phyloP scores from a whole-genome alignment of 2,329 filamentous ascomycete species.

The Hypoxylon sp. region DNA sequence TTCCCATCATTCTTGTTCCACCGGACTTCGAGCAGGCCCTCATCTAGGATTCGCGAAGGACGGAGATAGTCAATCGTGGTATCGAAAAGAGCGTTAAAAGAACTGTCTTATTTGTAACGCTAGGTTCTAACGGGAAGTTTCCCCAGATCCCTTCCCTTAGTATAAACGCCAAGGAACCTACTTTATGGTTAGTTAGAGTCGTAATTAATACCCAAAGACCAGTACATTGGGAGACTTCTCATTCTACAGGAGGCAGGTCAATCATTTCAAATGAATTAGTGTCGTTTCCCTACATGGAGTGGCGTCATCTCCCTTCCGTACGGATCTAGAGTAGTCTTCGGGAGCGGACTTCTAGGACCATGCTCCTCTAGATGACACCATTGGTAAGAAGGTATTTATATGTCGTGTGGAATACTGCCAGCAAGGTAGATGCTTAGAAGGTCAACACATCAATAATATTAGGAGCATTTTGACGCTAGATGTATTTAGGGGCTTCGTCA shows the following conservation, averaged over 20 bases:
- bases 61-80: not conserved
- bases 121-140: not conserved
- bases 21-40: not conserved
- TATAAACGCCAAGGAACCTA: conserved; percentile 5
- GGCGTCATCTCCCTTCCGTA: not conserved
- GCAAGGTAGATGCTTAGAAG: not conserved
- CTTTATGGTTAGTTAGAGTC: not conserved
- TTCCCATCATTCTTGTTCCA: not conserved
- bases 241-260: not conserved
- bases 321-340: not conserved
- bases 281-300: not conserved
- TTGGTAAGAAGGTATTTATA: not conserved
- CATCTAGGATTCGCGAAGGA: not conserved
- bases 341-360: not conserved
- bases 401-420: not conserved
- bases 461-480: not conserved
- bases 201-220: not conserved
- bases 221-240: not conserved
- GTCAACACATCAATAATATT: not conserved
- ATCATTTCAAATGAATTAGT: not conserved
- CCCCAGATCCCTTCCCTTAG: not conserved
- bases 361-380: not conserved
- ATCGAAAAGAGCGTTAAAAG: not conserved
- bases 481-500: not conserved
- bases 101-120: not conserved